A percentile compares a stretch with the other conserved stretches of the same genome.
These are phyloP conservation scores for Candolleomyces eurysporus DNA, from an alignment of 768 basidiomycete species.

Conservation along the genomic window DNA sequence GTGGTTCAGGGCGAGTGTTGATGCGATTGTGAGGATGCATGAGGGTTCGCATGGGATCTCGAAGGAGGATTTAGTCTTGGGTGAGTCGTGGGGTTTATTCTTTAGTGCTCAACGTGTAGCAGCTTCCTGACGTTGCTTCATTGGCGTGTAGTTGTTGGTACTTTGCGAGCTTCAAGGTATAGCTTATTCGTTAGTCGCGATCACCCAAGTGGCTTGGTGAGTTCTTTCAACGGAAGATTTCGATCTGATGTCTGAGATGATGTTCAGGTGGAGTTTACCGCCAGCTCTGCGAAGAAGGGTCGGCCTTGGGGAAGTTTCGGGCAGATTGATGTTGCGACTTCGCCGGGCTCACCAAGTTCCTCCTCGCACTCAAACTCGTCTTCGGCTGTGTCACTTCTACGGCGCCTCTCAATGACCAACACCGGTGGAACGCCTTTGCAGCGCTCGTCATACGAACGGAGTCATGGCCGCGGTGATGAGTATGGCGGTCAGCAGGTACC, in stretches of 20 bases:
- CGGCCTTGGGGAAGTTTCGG: constrained; percentile 22
- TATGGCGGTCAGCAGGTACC: constrained; percentile 14
- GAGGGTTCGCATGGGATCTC: constrained; percentile 19
- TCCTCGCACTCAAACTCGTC: too few relatives aligned
- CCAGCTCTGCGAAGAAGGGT: constrained; percentile 16
- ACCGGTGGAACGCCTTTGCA: too few relatives aligned
- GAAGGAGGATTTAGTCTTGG: constrained; percentile 22
- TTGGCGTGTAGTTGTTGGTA: constrained; percentile 12
- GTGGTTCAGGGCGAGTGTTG: constrained; percentile 24
- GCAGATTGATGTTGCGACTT: constrained; percentile 8
- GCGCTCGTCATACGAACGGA: too few relatives aligned
- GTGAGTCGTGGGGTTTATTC: constrained; percentile 7
- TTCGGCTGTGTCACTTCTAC: too few relatives aligned
- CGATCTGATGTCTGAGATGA: neutral
- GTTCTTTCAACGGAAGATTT: neutral
- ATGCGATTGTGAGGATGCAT: constrained; percentile 18
- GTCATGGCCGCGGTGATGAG: neutral
- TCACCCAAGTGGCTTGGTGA: constrained; percentile 20
- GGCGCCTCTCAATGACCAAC: too few relatives aligned
- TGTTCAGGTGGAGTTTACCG: constrained; percentile 19
- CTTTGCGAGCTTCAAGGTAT: constrained; percentile 20
- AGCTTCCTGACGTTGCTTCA: neutral
- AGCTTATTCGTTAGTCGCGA: constrained; percentile 21
- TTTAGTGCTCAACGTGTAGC: neutral
- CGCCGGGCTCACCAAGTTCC: neutral